Conservation (phyloP, 257 asterid genomes). For the Solanum medicagineum region DNA sequence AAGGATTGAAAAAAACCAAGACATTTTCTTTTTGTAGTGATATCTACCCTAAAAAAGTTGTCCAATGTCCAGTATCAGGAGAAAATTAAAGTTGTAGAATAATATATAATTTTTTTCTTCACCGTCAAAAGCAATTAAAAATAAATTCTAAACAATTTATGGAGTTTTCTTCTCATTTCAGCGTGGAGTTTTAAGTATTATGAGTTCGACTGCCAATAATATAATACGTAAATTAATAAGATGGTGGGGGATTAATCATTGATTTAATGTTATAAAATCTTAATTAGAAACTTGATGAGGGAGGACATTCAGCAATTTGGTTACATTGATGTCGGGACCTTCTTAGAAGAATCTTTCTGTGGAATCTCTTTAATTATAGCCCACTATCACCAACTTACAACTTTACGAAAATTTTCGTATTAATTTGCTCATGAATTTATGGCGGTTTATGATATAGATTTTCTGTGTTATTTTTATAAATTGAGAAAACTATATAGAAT, state of each 20-base stretch:
- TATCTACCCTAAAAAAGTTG: background rate
- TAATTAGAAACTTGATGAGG: background rate
- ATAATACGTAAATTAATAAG: background rate
- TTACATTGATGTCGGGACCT: background rate
- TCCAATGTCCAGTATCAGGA: background rate
- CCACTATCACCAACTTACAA: too few species aligned
- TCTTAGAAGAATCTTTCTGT: background rate
- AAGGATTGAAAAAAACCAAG: too few species aligned
- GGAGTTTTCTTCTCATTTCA: background rate
- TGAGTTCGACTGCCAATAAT: background rate
- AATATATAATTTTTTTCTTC: background rate
- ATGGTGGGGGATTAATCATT: background rate
- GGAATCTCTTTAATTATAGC: background rate
- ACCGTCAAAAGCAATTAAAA: background rate
- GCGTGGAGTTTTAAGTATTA: background rate
- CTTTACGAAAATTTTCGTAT: too few species aligned
- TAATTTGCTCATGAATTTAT: too few species aligned
- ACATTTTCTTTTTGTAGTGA: too few species aligned
- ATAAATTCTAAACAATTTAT: background rate
- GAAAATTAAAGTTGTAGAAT: background rate
- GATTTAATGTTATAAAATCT: background rate
- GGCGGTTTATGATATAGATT: too few species aligned
- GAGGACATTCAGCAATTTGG: background rate
- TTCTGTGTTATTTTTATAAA: too few species aligned
- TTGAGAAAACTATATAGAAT: too few species aligned